A percentile compares a stretch with the other conserved stretches of the same genome.
These are phyloP conservation scores for Agroathelia rolfsii DNA, from an alignment of 1,284 basidiomycete genomes.

Conservation along the genomic window DNA sequence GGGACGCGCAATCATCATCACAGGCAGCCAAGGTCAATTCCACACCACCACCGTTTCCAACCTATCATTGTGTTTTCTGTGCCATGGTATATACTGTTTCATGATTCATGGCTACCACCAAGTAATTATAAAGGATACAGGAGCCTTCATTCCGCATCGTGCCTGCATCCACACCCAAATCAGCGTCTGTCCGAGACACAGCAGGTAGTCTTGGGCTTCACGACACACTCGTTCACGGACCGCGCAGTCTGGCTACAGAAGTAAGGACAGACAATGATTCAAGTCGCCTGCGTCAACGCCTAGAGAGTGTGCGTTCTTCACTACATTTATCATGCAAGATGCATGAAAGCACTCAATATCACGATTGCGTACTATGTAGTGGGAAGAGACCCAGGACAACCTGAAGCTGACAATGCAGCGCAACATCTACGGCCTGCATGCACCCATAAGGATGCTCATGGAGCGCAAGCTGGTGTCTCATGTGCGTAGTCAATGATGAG, in stretches of 20 bases:
- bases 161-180: slow-evolving; percentile 43
- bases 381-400: slow-evolving; percentile 89
- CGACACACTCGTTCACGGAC: slow-evolving; percentile 70
- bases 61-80: too few species aligned
- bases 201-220: slow-evolving; percentile 68
- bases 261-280: slow-evolving; percentile 45
- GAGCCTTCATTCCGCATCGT: slow-evolving; percentile 60
- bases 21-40: too few species aligned
- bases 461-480: slow-evolving; percentile 80
- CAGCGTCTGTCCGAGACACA: slow-evolving; percentile 60
- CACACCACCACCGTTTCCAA: too few species aligned
- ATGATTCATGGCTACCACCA: too few species aligned
- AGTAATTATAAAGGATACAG: slow-evolving; percentile 26
- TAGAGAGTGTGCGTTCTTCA: slow-evolving; percentile 49
- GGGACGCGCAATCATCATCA: too few species aligned
- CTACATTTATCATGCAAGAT: too few species aligned
- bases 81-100: too few species aligned
- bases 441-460: slow-evolving; percentile 87
- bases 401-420: slow-evolving; percentile 80
- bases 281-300: slow-evolving; percentile 50
- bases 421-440: slow-evolving; percentile 79
- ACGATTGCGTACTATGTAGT: slow-evolving; percentile 37
- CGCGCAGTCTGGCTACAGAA: slow-evolving; percentile 65
- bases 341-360: not conserved
- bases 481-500: slow-evolving; percentile 35